Evolutionary conservation across 495 filamentous ascomycete genomes (phyloP).

Genomic region (Cercophora samala): DNA sequence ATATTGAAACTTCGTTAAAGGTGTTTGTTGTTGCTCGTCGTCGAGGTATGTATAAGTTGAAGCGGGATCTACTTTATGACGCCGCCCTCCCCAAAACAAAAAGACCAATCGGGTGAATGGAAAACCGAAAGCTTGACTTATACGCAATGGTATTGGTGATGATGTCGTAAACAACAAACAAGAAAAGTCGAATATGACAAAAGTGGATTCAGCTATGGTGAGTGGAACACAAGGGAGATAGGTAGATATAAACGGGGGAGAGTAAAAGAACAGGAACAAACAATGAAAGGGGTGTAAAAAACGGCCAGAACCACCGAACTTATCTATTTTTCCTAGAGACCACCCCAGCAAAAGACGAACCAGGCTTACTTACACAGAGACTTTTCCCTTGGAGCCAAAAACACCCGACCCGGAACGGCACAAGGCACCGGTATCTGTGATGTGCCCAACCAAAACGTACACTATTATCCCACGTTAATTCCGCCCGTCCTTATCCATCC

Average conservation of each 20-base stretch:
- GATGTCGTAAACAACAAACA: background rate
- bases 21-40: background rate
- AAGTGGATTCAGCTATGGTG: background rate
- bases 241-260: background rate
- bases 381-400: background rate
- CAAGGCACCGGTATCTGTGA: constrained; percentile 11
- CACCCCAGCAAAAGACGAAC: background rate
- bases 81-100: too few species aligned
- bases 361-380: background rate
- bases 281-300: background rate
- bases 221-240: too few species aligned
- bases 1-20: background rate
- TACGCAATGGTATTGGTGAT: background rate
- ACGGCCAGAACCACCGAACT: background rate
- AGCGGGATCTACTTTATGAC: constrained; percentile 2
- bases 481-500: constrained; percentile 6
- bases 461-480: background rate
- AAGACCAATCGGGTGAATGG: constrained; percentile 9
- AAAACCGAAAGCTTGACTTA: constrained; percentile 6
- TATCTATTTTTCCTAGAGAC: background rate
- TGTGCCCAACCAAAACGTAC: background rate
- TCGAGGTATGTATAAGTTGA: background rate
- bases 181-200: background rate
- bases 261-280: constrained; percentile 4
- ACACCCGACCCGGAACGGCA: constrained; percentile 8